These are phyloP conservation scores for Backusella psychrophila DNA, from an alignment of 192 early-diverging fungal genomes.

Conservation along the genomic window DNA sequence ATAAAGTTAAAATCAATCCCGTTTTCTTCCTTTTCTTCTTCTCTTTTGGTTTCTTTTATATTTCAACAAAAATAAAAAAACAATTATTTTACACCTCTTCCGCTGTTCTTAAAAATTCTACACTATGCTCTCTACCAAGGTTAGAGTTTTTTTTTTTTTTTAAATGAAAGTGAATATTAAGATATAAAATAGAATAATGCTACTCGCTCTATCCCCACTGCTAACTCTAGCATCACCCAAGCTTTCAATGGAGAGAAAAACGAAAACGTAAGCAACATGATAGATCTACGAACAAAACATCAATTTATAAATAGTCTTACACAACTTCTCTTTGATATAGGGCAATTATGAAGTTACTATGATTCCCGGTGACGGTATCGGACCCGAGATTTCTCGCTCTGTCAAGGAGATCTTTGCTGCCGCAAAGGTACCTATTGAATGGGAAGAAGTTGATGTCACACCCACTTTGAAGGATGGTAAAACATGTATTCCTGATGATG, in stretches of 20 bases:
- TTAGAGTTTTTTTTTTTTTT: background rate
- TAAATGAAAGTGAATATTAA: background rate
- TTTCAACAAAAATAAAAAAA: background rate
- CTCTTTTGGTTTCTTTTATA: background rate
- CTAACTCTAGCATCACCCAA: conserved; percentile 42
- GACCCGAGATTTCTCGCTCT: conserved; percentile 92
- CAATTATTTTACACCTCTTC: conserved; percentile 21
- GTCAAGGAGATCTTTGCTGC: conserved; percentile 91
- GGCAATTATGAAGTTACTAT: conserved; percentile 87
- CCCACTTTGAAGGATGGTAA: conserved; percentile 89
- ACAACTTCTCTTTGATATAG: conserved; percentile 20
- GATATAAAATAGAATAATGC: conserved; percentile 14
- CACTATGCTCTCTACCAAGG: conserved; percentile 9
- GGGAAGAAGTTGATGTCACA: conserved; percentile 94
- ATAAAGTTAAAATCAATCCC: background rate
- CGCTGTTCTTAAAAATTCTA: conserved; percentile 18
- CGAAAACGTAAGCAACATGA: conserved; percentile 39
- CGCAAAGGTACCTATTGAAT: conserved; percentile 89
- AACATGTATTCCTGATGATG: conserved; percentile 90
- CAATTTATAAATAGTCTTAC: background rate
- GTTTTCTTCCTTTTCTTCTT: conserved; percentile 7
- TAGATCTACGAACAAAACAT: background rate
- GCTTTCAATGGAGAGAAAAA: conserved; percentile 52
- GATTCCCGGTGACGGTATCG: conserved; percentile 98
- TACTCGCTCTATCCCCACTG: conserved; percentile 37